Conservation (phyloP, 495 filamentous ascomycete species). For the Penicillium dipodomyicola region DNA sequence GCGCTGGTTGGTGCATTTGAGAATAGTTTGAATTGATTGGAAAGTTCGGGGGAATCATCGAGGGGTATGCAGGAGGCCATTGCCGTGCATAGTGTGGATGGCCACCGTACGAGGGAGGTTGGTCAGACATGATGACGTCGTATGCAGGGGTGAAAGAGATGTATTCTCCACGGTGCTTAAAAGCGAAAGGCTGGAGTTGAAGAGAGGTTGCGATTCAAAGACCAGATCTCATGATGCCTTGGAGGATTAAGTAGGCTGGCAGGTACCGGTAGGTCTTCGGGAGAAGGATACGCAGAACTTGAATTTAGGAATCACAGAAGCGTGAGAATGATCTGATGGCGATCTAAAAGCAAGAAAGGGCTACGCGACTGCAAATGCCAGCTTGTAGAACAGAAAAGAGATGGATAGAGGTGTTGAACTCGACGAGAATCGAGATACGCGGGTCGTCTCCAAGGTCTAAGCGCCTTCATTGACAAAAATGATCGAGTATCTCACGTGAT, state of each 20-base stretch:
- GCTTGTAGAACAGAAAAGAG: neutral
- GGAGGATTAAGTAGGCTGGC: neutral
- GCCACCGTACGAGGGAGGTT: slow-evolving; percentile 53
- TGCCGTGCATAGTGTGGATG: slow-evolving; percentile 32
- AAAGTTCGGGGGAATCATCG: slow-evolving; percentile 26
- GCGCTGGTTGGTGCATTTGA: slow-evolving; percentile 9
- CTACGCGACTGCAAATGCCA: neutral
- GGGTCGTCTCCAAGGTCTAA: slow-evolving; percentile 14
- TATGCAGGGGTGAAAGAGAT: neutral
- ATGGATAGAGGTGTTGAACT: neutral
- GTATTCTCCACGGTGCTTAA: neutral
- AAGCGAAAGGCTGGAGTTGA: neutral
- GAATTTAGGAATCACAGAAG: neutral
- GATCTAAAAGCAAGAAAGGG: neutral
- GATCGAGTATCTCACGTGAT: slow-evolving; percentile 30
- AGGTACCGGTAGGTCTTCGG: neutral
- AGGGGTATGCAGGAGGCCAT: slow-evolving; percentile 34
- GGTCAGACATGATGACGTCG: slow-evolving; percentile 50
- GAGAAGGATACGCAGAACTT: neutral
- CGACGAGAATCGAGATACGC: neutral
- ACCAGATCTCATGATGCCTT: slow-evolving; percentile 5
- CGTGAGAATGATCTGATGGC: neutral
- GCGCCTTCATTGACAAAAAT: slow-evolving; percentile 25
- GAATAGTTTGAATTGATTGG: slow-evolving; percentile 20
- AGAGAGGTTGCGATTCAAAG: slow-evolving; percentile 1